Evolutionary conservation across 441 rosid genomes (phyloP).

Genomic region (Erodium texanum): DNA sequence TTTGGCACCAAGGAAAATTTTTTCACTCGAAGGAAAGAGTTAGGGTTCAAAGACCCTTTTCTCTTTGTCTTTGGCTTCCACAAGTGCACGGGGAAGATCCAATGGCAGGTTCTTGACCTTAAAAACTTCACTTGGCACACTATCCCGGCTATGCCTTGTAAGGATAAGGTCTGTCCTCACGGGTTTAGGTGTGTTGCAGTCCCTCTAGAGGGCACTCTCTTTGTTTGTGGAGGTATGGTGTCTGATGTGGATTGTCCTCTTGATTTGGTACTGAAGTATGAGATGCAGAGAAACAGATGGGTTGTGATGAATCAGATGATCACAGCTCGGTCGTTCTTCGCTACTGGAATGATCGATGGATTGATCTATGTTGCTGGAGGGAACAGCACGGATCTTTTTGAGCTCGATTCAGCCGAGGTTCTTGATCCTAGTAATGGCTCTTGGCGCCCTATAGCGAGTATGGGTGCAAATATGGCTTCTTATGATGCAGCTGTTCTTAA

Average conservation of each 20-base stretch:
- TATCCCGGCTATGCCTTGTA: conserved; percentile 77
- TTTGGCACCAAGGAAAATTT: conserved; percentile 60
- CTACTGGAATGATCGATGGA: conserved; percentile 59
- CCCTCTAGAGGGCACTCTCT: conserved; percentile 51
- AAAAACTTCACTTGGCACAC: conserved; percentile 68
- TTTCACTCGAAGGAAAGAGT: conserved; percentile 57
- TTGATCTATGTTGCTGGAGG: conserved; percentile 83
- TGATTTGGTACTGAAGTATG: conserved; percentile 66
- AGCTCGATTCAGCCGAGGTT: conserved; percentile 73
- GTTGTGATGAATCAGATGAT: conserved; percentile 58
- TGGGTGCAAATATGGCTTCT: conserved; percentile 77
- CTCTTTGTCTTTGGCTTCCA: conserved; percentile 69
- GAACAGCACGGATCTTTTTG: conserved; percentile 54
- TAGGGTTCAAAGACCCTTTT: conserved; percentile 74
- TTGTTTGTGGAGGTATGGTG: conserved; percentile 80
- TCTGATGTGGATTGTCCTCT: conserved; percentile 74
- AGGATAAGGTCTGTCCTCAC: conserved; percentile 72
- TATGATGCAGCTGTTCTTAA: conserved; percentile 73
- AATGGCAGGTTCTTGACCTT: conserved; percentile 77
- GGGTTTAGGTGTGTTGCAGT: conserved; percentile 64
- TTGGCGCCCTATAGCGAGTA: conserved; percentile 51
- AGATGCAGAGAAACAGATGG: conserved; percentile 75
- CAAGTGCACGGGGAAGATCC: conserved; percentile 67
- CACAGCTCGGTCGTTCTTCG: conserved; percentile 71
- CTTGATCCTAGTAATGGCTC: conserved; percentile 54